These are phyloP conservation scores for Zygotorulaspora mrakii DNA, from an alignment of 1,139 yeast species.

Conservation along the genomic window DNA sequence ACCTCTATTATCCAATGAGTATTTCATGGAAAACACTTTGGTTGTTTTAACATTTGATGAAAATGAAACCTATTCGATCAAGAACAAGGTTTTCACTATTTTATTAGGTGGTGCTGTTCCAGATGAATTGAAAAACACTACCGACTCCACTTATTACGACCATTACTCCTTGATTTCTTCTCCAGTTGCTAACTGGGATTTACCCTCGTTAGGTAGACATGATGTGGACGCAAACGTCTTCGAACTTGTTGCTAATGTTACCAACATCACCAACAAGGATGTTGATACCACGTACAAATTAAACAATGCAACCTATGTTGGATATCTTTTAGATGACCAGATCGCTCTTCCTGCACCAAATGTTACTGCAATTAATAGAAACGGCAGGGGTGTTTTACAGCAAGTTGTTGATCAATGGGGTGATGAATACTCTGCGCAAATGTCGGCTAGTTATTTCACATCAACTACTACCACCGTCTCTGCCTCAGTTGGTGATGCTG, in stretches of 20 bases:
- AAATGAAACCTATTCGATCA: conserved; percentile 41
- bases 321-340: conserved; percentile 39
- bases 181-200: conserved; percentile 46
- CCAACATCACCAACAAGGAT: conserved; percentile 36
- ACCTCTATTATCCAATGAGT: conserved; percentile 42
- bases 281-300: conserved; percentile 40
- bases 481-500: conserved; percentile 17
- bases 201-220: conserved; percentile 46
- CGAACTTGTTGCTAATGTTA: conserved; percentile 39
- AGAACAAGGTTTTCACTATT: conserved; percentile 44
- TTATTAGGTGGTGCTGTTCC: conserved; percentile 46
- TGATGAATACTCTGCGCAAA: conserved; percentile 26
- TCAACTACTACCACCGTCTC: conserved; percentile 34
- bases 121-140: conserved; percentile 40
- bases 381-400: conserved; percentile 39
- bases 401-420: conserved; percentile 32
- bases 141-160: conserved; percentile 46
- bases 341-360: conserved; percentile 42
- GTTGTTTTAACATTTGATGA: conserved; percentile 48
- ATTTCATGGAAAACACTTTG: conserved; percentile 45
- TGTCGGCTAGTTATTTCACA: conserved; percentile 28
- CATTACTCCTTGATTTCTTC: conserved; percentile 49
- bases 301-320: conserved; percentile 43
- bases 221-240: conserved; percentile 49
- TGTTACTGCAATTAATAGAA: conserved; percentile 40